Evolutionary conservation across 352 stramenopile species (phyloP).

Genomic region (Pythium biforme): DNA sequence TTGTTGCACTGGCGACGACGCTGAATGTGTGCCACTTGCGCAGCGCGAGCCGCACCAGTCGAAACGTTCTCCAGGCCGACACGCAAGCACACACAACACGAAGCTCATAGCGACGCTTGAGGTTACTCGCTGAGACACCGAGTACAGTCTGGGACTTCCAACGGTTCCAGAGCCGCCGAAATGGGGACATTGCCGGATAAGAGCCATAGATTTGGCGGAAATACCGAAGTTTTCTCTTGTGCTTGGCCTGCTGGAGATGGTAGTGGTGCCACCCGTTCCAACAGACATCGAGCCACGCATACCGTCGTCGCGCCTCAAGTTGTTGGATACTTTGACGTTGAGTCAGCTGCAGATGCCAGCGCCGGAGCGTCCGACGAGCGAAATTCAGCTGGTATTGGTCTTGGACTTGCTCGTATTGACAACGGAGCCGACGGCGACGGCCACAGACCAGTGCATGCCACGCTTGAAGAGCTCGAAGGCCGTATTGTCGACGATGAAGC

Average conservation of each 20-base stretch:
- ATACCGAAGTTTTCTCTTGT: slow-evolving; percentile 35
- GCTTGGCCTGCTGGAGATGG: slow-evolving; percentile 9
- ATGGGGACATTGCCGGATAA: slow-evolving; percentile 30
- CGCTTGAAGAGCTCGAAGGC: background rate
- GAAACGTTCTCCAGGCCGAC: slow-evolving; percentile 14
- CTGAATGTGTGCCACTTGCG: slow-evolving; percentile 20
- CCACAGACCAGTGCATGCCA: background rate
- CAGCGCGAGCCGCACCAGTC: background rate
- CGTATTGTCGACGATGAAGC: background rate
- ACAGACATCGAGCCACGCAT: slow-evolving; percentile 11
- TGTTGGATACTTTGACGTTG: background rate
- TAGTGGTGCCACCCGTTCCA: slow-evolving; percentile 15
- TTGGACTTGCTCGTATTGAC: background rate
- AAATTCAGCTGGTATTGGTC: background rate
- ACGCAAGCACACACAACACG: slow-evolving; percentile 1
- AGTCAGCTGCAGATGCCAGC: background rate
- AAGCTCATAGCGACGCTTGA: slow-evolving; percentile 12
- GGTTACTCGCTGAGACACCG: background rate
- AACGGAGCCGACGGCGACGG: background rate
- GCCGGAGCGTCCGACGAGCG: background rate
- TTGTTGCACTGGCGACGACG: slow-evolving; percentile 12
- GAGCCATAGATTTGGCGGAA: slow-evolving; percentile 39
- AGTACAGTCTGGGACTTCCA: slow-evolving; percentile 29
- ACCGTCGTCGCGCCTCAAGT: background rate
- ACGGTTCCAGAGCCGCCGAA: slow-evolving; percentile 27